phyloP scores from a whole-genome alignment of 139 green algal genomes.

The Pycnococcus provasolii region DNA sequence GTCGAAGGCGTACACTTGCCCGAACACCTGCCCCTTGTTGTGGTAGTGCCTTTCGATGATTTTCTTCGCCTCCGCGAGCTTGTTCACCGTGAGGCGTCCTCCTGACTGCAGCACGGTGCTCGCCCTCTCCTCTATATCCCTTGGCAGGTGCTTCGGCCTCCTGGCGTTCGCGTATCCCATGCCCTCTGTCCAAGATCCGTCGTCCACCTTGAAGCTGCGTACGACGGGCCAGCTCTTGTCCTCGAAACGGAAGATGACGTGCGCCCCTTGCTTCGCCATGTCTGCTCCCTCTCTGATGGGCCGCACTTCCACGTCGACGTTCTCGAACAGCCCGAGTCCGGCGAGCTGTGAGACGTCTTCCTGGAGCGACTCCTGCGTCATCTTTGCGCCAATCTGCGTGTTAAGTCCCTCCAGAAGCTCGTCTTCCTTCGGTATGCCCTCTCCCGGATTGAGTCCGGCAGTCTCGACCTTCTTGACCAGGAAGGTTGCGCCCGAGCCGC shows the following conservation, averaged over 20 bases:
- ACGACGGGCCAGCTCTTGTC: constrained; percentile 49
- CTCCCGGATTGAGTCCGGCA: neutral
- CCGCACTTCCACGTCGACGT: constrained; percentile 47
- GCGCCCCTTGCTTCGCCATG: constrained; percentile 22
- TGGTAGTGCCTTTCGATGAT: constrained; percentile 63
- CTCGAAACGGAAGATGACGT: constrained; percentile 40
- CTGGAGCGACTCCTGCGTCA: constrained; percentile 49
- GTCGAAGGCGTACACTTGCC: constrained; percentile 52
- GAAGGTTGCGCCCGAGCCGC: neutral
- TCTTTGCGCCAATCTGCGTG: neutral
- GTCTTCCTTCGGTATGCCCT: neutral
- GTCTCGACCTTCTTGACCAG: neutral
- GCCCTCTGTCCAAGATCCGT: neutral
- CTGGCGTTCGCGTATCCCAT: too few relatives aligned
- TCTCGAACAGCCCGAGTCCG: constrained; percentile 48
- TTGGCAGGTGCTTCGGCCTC: constrained; percentile 35
- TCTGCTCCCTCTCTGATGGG: constrained; percentile 35
- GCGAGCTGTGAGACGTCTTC: constrained; percentile 28
- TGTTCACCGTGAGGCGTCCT: constrained; percentile 13
- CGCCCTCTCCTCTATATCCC: constrained; percentile 32
- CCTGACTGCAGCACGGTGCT: constrained; percentile 2
- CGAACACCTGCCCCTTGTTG: constrained; percentile 18
- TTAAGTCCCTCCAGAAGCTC: constrained; percentile 17
- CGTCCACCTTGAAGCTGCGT: constrained; percentile 42
- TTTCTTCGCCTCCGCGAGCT: constrained; percentile 35